These are phyloP conservation scores for Funneliformis geosporum DNA, from an alignment of 192 early-diverging fungal genomes.

Conservation along the genomic window DNA sequence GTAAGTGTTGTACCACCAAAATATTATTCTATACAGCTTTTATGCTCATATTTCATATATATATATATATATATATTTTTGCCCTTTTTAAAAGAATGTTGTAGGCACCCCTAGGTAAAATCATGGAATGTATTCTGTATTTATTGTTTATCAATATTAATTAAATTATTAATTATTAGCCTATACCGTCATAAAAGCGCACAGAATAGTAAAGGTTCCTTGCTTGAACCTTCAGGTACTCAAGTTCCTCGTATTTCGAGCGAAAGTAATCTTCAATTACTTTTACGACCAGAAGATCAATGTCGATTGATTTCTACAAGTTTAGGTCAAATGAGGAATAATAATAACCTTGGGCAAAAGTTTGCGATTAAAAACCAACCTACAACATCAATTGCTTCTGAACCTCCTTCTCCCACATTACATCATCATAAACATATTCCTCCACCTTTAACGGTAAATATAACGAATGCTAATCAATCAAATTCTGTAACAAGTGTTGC, in stretches of 20 bases:
- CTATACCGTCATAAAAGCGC: slow-evolving; percentile 17
- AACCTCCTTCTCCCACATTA: slow-evolving; percentile 30
- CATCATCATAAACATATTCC: neutral
- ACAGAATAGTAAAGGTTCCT: slow-evolving; percentile 13
- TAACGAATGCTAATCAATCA: neutral
- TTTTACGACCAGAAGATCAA: slow-evolving; percentile 33
- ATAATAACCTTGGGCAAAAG: slow-evolving; percentile 35
- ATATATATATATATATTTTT: neutral
- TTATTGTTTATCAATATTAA: neutral
- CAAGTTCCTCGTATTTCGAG: slow-evolving; percentile 39
- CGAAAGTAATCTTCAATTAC: slow-evolving; percentile 40
- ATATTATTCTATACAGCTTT: no score
- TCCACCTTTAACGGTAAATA: neutral
- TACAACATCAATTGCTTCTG: slow-evolving; percentile 38
- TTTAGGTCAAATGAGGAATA: slow-evolving; percentile 12
- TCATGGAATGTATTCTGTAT: neutral
- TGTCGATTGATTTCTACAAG: slow-evolving; percentile 33
- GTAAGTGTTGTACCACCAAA: neutral
- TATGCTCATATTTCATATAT: no score
- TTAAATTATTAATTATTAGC: neutral
- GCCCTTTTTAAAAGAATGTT: slow-evolving; percentile 34
- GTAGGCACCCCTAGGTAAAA: slow-evolving; percentile 38
- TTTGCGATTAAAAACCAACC: slow-evolving; percentile 37
- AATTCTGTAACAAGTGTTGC: slow-evolving; percentile 10
- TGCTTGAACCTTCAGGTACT: slow-evolving; percentile 17